Conservation (phyloP, 2,329 filamentous ascomycete genomes). For the Colletotrichum liaoningense region DNA sequence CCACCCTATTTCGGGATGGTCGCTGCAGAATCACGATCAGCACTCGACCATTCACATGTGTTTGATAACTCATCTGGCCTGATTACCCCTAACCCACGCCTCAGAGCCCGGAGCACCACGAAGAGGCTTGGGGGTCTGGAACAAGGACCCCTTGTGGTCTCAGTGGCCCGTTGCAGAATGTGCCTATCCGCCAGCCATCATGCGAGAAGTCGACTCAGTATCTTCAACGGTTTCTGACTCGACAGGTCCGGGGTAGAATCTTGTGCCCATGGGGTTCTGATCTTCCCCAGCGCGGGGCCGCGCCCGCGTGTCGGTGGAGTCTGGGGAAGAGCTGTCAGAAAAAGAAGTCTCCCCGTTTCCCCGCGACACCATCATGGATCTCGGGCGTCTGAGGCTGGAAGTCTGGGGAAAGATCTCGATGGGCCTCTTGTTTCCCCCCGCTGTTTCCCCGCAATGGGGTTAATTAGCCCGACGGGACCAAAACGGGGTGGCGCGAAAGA, state of each 20-base stretch:
- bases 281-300: neutral
- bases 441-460: conserved; percentile 2
- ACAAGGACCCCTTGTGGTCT: neutral
- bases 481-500: neutral
- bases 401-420: neutral
- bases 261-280: neutral
- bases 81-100: neutral
- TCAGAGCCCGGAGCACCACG: no score
- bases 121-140: neutral
- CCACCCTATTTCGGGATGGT: neutral
- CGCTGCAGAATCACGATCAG: neutral
- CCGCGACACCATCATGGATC: neutral
- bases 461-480: neutral
- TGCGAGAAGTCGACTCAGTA: neutral
- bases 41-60: neutral
- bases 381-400: neutral
- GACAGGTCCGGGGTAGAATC: conserved; percentile 13
- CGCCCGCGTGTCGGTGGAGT: neutral
- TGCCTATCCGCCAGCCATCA: neutral
- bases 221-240: conserved; percentile 1
- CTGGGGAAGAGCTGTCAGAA: conserved; percentile 1
- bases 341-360: neutral
- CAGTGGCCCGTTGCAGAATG: neutral
- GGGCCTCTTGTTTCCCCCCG: no score
- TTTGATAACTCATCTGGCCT: neutral